Percentiles rank a stretch among this genome's conserved stretches.
These are phyloP conservation scores for Diaporthe longicolla DNA, from an alignment of 2,329 filamentous ascomycete genomes.

Conservation along the genomic window DNA sequence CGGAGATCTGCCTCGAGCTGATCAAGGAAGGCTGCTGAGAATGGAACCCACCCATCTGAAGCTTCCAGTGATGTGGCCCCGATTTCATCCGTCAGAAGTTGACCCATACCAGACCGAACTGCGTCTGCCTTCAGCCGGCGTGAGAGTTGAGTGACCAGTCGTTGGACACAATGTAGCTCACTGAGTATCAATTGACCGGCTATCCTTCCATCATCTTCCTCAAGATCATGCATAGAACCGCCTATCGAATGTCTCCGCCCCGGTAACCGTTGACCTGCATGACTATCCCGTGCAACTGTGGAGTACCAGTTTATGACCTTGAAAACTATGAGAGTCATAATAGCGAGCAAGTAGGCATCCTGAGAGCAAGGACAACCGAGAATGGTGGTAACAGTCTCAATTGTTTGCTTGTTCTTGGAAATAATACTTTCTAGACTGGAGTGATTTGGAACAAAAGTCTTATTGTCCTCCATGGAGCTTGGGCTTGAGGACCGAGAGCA, in stretches of 20 bases:
- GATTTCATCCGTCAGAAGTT: neutral
- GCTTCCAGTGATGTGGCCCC: neutral
- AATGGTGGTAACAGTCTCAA: slow-evolving; percentile 50
- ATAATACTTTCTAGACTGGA: slow-evolving; percentile 46
- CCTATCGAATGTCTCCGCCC: neutral
- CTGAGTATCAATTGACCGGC: slow-evolving; percentile 53
- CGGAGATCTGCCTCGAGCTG: slow-evolving; percentile 46
- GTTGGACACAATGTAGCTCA: slow-evolving; percentile 54
- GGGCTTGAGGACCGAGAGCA: neutral
- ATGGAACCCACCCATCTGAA: slow-evolving; percentile 13
- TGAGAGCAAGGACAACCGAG: slow-evolving; percentile 52
- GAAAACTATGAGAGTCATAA: slow-evolving; percentile 53
- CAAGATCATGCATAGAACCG: slow-evolving; percentile 35
- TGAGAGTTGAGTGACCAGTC: slow-evolving; percentile 47
- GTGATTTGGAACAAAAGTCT: neutral
- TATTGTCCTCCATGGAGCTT: neutral
- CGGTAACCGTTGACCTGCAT: neutral
- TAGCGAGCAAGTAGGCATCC: slow-evolving; percentile 51
- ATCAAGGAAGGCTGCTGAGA: slow-evolving; percentile 44
- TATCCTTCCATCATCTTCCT: slow-evolving; percentile 47
- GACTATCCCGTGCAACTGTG: slow-evolving; percentile 35
- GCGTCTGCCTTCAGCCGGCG: slow-evolving; percentile 44
- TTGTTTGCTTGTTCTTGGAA: slow-evolving; percentile 48
- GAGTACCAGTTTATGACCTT: slow-evolving; percentile 54
- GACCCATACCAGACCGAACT: slow-evolving; percentile 15